Percentiles rank a stretch among this genome's conserved stretches.
Conservation (phyloP, 2,329 filamentous ascomycete species). For the Gyromitra esculenta region DNA sequence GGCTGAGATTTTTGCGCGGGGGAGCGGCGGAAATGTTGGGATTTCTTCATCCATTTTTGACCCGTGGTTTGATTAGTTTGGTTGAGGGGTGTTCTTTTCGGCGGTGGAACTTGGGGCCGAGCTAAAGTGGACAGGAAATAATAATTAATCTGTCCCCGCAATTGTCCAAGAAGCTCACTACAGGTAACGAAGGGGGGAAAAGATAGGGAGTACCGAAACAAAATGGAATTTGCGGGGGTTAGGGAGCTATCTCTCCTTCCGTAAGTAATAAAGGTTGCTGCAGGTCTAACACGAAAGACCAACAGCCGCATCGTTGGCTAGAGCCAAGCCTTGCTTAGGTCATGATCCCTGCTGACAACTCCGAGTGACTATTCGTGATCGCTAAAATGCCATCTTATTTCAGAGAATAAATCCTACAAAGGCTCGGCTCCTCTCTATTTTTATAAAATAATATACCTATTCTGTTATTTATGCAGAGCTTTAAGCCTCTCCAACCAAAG, state of each 20-base stretch:
- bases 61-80: conserved; percentile 12
- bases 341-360: conserved; percentile 2
- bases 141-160: conserved; percentile 1
- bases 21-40: conserved; percentile 29
- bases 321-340: conserved; percentile 45
- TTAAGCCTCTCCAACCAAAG: too few species aligned
- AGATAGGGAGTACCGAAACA: conserved; percentile 9
- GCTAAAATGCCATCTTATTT: neutral
- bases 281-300: conserved; percentile 31
- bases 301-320: conserved; percentile 19
- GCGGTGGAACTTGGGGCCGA: neutral
- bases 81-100: conserved; percentile 13
- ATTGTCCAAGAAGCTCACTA: conserved; percentile 25
- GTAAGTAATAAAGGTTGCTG: conserved; percentile 19
- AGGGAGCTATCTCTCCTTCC: conserved; percentile 33
- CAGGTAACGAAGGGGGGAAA: neutral
- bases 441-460: too few species aligned
- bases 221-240: conserved; percentile 32
- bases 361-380: conserved; percentile 13
- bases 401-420: neutral
- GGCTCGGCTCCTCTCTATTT: too few species aligned
- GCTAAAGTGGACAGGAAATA: conserved; percentile 9
- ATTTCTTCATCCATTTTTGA: conserved; percentile 47
- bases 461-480: too few species aligned
- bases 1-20: conserved; percentile 68